Percentiles rank a stretch among this genome's conserved stretches.
phyloP scores from a whole-genome alignment of 225 moss, liverwort and hornwort species.

The Straminergon stramineum region DNA sequence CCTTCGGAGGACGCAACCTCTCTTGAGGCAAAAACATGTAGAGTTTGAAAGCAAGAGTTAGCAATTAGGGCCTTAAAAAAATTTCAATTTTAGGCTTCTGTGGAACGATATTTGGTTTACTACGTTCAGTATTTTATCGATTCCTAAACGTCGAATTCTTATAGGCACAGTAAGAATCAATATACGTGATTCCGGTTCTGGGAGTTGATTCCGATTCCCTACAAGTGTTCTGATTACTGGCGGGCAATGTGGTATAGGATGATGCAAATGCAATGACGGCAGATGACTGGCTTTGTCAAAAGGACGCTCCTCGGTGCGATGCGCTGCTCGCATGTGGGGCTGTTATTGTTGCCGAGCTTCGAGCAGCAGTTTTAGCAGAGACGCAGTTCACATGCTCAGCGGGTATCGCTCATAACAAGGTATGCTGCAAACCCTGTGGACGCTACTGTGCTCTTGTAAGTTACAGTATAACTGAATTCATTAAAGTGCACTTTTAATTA shows the following conservation, averaged over 20 bases:
- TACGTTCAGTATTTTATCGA: not conserved
- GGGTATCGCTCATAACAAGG: constrained; percentile 91
- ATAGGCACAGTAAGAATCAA: not conserved
- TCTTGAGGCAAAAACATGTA: not conserved
- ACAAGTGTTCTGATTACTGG: not conserved
- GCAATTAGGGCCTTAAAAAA: not conserved
- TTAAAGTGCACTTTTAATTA: not conserved
- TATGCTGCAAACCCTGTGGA: not conserved
- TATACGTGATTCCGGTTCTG: not conserved
- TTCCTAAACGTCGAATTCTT: not conserved
- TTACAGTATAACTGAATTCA: not conserved
- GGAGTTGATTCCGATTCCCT: not conserved
- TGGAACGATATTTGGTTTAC: not conserved
- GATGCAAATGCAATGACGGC: constrained; percentile 22
- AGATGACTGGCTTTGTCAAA: constrained; percentile 65
- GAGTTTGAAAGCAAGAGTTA: not conserved
- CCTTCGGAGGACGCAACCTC: not conserved
- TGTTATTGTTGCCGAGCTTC: constrained; percentile 75
- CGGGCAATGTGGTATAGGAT: constrained; percentile 25
- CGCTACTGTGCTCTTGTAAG: not conserved
- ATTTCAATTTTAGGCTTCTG: not conserved
- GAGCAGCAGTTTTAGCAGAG: constrained; percentile 57
- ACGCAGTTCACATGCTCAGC: constrained; percentile 93
- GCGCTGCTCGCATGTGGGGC: constrained; percentile 81
- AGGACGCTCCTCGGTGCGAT: constrained; percentile 56